phyloP scores from a whole-genome alignment of 1,284 basidiomycete species.

The Leccinum proliferum region DNA sequence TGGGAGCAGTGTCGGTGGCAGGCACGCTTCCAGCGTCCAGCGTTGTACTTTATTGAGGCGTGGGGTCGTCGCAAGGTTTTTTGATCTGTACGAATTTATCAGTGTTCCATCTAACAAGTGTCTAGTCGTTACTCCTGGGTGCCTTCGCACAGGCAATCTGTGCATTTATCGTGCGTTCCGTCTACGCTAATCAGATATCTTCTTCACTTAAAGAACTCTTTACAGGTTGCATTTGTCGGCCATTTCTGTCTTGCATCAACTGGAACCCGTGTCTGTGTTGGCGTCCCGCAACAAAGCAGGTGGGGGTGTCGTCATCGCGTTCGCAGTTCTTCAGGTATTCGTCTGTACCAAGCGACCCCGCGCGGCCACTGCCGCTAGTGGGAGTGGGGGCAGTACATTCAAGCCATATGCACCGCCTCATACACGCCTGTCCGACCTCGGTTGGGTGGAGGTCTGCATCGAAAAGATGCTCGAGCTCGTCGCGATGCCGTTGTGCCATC shows the following conservation, averaged over 20 bases:
- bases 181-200: not conserved
- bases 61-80: constrained; percentile 57
- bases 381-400: not conserved
- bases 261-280: constrained; percentile 37
- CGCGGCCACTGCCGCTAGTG: constrained; percentile 28
- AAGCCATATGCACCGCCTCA: constrained; percentile 66
- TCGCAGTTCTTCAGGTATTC: constrained; percentile 57
- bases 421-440: constrained; percentile 63
- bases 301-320: constrained; percentile 49
- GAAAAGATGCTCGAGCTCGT: no score
- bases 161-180: constrained; percentile 48
- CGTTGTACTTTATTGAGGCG: constrained; percentile 59
- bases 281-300: constrained; percentile 40
- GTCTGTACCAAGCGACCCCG: constrained; percentile 48
- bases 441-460: no score
- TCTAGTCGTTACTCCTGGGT: constrained; percentile 61
- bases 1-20: constrained; percentile 63
- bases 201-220: constrained; percentile 2
- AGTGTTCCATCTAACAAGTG: not conserved
- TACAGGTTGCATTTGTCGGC: constrained; percentile 63
- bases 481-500: no score
- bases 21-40: constrained; percentile 63
- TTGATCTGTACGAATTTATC: not conserved
- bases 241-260: constrained; percentile 53
- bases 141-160: constrained; percentile 58